Evolutionary conservation across 257 asterid genomes (phyloP).

Genomic region (Paraleonurus japonicus): DNA sequence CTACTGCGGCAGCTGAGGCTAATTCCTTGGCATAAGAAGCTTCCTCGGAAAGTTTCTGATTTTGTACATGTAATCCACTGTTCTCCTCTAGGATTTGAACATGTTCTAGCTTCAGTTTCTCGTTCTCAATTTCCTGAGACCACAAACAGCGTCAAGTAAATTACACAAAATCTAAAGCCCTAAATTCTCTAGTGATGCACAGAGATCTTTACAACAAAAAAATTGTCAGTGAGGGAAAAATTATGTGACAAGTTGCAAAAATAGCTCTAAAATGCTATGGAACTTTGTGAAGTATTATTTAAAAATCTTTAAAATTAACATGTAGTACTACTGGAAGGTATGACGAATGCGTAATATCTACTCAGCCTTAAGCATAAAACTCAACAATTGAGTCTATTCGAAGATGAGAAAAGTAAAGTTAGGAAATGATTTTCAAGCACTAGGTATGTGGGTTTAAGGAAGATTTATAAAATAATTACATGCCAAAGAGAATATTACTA

Average conservation of each 20-base stretch:
- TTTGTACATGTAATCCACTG: constrained; percentile 78
- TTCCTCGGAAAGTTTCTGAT: constrained; percentile 87
- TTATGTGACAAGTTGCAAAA: not conserved
- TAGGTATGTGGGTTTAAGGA: constrained; percentile 1
- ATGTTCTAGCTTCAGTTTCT: constrained; percentile 70
- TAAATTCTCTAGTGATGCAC: constrained; percentile 1
- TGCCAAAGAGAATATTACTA: not conserved
- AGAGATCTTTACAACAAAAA: not conserved
- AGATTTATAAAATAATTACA: not conserved
- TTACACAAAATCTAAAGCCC: constrained; percentile 1
- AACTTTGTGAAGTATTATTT: not conserved
- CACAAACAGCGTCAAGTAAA: constrained; percentile 21
- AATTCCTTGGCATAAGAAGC: constrained; percentile 95
- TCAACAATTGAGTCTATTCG: not conserved
- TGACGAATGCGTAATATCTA: not conserved
- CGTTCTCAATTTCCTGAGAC: constrained; percentile 82
- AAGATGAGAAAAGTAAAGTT: not conserved
- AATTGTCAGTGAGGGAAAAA: not conserved
- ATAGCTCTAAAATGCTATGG: not conserved
- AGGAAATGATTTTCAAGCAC: not conserved
- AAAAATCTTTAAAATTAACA: not conserved
- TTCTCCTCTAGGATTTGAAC: constrained; percentile 80
- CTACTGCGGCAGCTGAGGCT: constrained; percentile 98
- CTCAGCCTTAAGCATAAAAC: not conserved
- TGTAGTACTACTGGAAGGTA: not conserved